These are phyloP conservation scores for Apiotrichum porosum DNA, from an alignment of 1,284 basidiomycete species.

Conservation along the genomic window DNA sequence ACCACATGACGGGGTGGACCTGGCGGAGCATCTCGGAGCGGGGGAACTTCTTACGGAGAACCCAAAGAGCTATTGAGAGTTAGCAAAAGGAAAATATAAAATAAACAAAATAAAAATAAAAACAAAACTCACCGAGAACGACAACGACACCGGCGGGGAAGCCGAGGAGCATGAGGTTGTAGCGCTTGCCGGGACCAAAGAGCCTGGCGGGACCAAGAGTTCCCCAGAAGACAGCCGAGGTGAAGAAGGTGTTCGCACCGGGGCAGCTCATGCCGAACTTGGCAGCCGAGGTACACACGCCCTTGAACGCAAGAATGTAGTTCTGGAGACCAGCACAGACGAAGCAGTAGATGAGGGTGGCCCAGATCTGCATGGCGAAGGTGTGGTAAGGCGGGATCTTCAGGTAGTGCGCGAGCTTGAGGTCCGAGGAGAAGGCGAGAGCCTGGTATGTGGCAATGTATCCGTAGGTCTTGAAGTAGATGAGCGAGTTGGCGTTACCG, in stretches of 20 bases:
- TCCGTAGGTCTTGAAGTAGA: constrained; percentile 54
- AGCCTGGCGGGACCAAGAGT: constrained; percentile 66
- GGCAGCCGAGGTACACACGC: constrained; percentile 6
- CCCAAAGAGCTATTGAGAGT: constrained; percentile 3
- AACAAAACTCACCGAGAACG: constrained; percentile 49
- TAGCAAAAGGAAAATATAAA: too few relatives aligned
- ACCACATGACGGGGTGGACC: constrained; percentile 11
- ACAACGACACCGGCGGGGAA: constrained; percentile 67
- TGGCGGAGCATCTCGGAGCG: constrained; percentile 2
- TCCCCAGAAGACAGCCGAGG: constrained; percentile 65
- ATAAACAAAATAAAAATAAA: too few relatives aligned
- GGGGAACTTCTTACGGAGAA: constrained; percentile 6
- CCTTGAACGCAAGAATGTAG: constrained; percentile 13
- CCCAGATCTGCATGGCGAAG: constrained; percentile 65
- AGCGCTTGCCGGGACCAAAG: constrained; percentile 63
- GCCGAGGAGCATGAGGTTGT: constrained; percentile 58
- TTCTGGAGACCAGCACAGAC: constrained; percentile 22
- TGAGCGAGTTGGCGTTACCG: constrained; percentile 58
- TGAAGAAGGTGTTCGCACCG: constrained; percentile 7
- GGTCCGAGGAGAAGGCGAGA: constrained; percentile 51
- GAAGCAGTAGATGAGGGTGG: constrained; percentile 55
- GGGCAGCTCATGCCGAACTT: constrained; percentile 11
- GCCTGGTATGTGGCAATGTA: constrained; percentile 56
- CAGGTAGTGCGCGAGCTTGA: constrained; percentile 50
- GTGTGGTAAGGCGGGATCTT: constrained; percentile 45